phyloP scores from a whole-genome alignment of 2,329 filamentous ascomycete genomes.

The Aureobasidium sp. region DNA sequence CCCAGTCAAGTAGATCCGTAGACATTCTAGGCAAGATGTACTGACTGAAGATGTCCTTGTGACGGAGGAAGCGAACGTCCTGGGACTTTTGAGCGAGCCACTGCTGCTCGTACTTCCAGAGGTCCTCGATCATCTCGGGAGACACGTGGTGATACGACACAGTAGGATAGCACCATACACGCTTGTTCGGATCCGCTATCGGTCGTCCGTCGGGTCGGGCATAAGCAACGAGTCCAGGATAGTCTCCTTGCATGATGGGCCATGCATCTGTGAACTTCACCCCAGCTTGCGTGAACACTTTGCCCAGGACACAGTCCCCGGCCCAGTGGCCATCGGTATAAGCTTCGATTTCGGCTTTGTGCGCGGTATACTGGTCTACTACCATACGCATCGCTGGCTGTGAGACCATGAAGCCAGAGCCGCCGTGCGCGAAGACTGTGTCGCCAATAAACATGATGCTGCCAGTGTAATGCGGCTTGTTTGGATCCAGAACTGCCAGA shows the following conservation, averaged over 20 bases:
- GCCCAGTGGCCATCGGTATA: slow-evolving; percentile 25
- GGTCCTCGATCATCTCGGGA: slow-evolving; percentile 19
- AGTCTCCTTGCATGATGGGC: slow-evolving; percentile 26
- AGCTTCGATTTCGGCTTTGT: slow-evolving; percentile 28
- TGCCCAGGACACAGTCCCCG: slow-evolving; percentile 26
- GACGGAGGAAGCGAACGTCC: slow-evolving; percentile 20
- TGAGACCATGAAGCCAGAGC: slow-evolving; percentile 38
- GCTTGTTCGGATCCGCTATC: slow-evolving; percentile 17
- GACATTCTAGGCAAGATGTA: slow-evolving; percentile 24
- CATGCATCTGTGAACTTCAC: slow-evolving; percentile 21
- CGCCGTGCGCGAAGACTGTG: slow-evolving; percentile 36
- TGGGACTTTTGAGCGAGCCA: slow-evolving; percentile 20
- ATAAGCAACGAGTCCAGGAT: slow-evolving; percentile 24
- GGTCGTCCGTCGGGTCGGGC: slow-evolving; percentile 12
- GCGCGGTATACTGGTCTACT: slow-evolving; percentile 33
- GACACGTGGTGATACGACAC: slow-evolving; percentile 24
- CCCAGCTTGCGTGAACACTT: slow-evolving; percentile 22
- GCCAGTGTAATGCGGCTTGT: slow-evolving; percentile 38
- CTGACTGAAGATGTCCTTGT: slow-evolving; percentile 26
- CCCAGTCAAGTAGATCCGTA: slow-evolving; percentile 21
- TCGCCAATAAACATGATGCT: slow-evolving; percentile 32
- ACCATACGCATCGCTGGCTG: slow-evolving; percentile 31
- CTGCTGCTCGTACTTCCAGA: slow-evolving; percentile 26
- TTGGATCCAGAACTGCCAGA: slow-evolving; percentile 32
- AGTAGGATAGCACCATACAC: slow-evolving; percentile 26